Percentiles rank a stretch among this genome's conserved stretches.
phyloP scores from a whole-genome alignment of 2,329 filamentous ascomycete species.

The Scortechinia acanthostroma region DNA sequence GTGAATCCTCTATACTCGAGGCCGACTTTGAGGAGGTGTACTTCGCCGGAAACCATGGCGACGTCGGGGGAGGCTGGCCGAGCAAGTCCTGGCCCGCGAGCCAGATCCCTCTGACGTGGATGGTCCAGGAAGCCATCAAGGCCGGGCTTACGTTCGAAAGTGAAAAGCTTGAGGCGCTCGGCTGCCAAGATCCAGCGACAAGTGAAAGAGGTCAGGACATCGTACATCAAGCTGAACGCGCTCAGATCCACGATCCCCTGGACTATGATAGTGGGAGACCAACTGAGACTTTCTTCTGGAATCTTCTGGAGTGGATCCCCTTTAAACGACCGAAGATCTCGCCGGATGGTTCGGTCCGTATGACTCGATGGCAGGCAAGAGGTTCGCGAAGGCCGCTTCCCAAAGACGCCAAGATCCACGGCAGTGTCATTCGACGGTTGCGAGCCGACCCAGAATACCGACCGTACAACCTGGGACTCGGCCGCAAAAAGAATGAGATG shows the following conservation, averaged over 20 bases:
- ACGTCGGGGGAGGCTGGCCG: slow-evolving; percentile 49
- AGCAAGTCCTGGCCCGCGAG: slow-evolving; percentile 24
- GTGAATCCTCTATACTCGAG: slow-evolving; percentile 4
- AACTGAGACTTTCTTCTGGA: slow-evolving; percentile 32
- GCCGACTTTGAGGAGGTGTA: slow-evolving; percentile 54
- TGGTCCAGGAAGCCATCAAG: slow-evolving; percentile 46
- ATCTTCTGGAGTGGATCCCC: slow-evolving; percentile 56
- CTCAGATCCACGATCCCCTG: slow-evolving; percentile 42
- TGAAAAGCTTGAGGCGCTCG: slow-evolving; percentile 35
- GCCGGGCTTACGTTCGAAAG: slow-evolving; percentile 47
- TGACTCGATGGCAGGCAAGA: slow-evolving; percentile 51
- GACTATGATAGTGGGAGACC: slow-evolving; percentile 31
- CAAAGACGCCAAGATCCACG: slow-evolving; percentile 42
- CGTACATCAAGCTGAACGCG: background rate
- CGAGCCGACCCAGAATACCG: slow-evolving; percentile 38
- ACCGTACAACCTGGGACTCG: slow-evolving; percentile 20
- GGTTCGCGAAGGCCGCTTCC: slow-evolving; percentile 39
- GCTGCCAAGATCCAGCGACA: slow-evolving; percentile 7
- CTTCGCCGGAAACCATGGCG: slow-evolving; percentile 53
- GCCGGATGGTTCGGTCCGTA: slow-evolving; percentile 47
- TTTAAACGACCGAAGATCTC: slow-evolving; percentile 55
- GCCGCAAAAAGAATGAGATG: background rate
- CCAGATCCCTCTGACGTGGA: slow-evolving; percentile 48
- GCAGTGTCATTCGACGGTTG: slow-evolving; percentile 49
- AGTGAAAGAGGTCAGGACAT: too few species aligned